Evolutionary conservation across 306 rosid species (phyloP).

Genomic region (Quercus gilva): DNA sequence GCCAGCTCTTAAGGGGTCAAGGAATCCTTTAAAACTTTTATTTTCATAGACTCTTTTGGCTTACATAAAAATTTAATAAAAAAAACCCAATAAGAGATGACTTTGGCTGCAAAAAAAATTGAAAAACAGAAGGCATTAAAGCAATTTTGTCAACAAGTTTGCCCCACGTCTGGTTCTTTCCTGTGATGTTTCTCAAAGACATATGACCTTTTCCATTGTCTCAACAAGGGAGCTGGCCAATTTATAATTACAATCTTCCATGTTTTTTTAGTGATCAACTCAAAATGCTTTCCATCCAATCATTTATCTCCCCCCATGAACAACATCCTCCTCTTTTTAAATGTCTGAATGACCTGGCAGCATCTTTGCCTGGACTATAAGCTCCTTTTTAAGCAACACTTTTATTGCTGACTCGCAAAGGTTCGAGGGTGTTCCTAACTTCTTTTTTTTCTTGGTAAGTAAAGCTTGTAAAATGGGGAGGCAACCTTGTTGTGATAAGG

Average conservation of each 20-base stretch:
- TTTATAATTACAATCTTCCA: constrained; percentile 49
- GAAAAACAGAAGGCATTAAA: neutral
- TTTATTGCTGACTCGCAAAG: constrained; percentile 27
- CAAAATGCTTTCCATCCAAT: constrained; percentile 63
- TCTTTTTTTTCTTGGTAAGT: neutral
- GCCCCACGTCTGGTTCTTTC: constrained; percentile 42
- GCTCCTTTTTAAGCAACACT: constrained; percentile 51
- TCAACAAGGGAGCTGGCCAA: constrained; percentile 38
- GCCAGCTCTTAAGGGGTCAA: constrained; percentile 62
- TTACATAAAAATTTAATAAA: neutral
- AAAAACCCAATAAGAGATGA: constrained; percentile 33
- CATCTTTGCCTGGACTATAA: constrained; percentile 72
- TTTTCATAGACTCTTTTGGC: neutral
- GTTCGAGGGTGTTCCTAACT: constrained; percentile 14
- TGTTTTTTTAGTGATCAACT: constrained; percentile 37
- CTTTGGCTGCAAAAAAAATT: constrained; percentile 25
- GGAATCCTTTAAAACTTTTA: constrained; percentile 47
- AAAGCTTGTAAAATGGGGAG: constrained; percentile 62
- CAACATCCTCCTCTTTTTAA: constrained; percentile 50
- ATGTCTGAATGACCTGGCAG: constrained; percentile 81
- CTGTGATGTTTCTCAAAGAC: constrained; percentile 14
- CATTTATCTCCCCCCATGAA: constrained; percentile 74
- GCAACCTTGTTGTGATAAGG: constrained; percentile 91
- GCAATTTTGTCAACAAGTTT: constrained; percentile 39
- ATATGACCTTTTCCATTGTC: constrained; percentile 32